Conservation (phyloP, 2,329 filamentous ascomycete species). For the Eutypella sp. region DNA sequence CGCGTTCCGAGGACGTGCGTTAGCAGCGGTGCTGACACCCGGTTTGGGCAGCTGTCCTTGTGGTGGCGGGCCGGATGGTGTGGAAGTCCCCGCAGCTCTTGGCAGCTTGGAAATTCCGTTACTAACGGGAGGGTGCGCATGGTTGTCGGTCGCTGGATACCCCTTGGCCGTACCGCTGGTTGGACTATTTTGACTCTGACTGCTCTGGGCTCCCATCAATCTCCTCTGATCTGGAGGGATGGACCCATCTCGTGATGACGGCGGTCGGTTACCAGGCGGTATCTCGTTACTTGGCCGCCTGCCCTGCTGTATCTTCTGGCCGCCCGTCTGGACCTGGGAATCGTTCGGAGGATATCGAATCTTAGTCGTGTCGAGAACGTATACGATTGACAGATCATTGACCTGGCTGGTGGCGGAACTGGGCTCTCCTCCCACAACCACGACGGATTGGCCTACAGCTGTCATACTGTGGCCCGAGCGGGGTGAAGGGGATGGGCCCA, state of each 20-base stretch:
- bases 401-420: slow-evolving; percentile 78
- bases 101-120: slow-evolving; percentile 35
- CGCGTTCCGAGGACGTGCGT: slow-evolving; percentile 41
- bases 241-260: slow-evolving; percentile 47
- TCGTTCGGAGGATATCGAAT: slow-evolving; percentile 96
- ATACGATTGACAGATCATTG: slow-evolving; percentile 81
- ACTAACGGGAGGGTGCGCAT: slow-evolving; percentile 27
- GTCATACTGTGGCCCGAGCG: slow-evolving; percentile 98
- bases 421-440: slow-evolving; percentile 90
- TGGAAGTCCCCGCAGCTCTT: slow-evolving; percentile 32
- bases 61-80: slow-evolving; percentile 48
- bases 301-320: slow-evolving; percentile 35
- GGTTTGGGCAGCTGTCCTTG: slow-evolving; percentile 51
- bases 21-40: slow-evolving; percentile 33
- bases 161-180: slow-evolving; percentile 35
- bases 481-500: slow-evolving; percentile 92
- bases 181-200: too few species aligned
- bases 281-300: slow-evolving; percentile 39
- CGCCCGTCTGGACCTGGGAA: slow-evolving; percentile 36
- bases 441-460: slow-evolving; percentile 83
- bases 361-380: slow-evolving; percentile 90
- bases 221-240: slow-evolving; percentile 49
- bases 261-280: slow-evolving; percentile 25
- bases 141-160: slow-evolving; percentile 35
- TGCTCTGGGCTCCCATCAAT: slow-evolving; percentile 28